Conservation (phyloP, 164 flowering plant genomes). For the Magnolia changhungtana region DNA sequence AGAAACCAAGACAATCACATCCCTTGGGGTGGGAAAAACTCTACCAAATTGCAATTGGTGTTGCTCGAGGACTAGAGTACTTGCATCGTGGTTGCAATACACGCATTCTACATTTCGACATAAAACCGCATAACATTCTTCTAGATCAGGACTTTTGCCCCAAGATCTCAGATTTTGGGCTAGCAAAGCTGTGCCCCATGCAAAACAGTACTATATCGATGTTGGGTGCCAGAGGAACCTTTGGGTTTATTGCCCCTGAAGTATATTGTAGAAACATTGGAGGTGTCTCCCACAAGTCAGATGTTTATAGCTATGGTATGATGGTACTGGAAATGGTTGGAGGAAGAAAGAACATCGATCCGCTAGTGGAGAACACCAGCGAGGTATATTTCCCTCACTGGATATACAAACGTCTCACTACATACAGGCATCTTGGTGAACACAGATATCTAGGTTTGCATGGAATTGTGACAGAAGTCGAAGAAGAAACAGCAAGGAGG, state of each 20-base stretch:
- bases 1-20: background rate
- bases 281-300: slow-evolving; percentile 9
- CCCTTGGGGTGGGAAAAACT: background rate
- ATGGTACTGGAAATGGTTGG: slow-evolving; percentile 5
- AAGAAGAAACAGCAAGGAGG: background rate
- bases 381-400: slow-evolving; percentile 6
- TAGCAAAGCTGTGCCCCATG: background rate
- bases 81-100: slow-evolving; percentile 3
- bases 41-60: background rate
- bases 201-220: slow-evolving; percentile 3
- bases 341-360: background rate
- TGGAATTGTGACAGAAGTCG: background rate
- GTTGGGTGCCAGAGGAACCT: slow-evolving; percentile 1
- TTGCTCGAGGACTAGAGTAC: slow-evolving; percentile 4
- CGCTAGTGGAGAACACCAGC: background rate
- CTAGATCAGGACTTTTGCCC: slow-evolving; percentile 1
- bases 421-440: background rate
- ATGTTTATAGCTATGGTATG: slow-evolving; percentile 13
- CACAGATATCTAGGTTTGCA: too few species aligned
- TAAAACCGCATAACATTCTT: slow-evolving; percentile 12
- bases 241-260: slow-evolving; percentile 14
- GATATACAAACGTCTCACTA: background rate
- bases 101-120: slow-evolving; percentile 10
- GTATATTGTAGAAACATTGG: slow-evolving; percentile 2
- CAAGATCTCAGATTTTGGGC: slow-evolving; percentile 9